phyloP scores from a whole-genome alignment of 345 rosid genomes.

The Citrus reticulata region DNA sequence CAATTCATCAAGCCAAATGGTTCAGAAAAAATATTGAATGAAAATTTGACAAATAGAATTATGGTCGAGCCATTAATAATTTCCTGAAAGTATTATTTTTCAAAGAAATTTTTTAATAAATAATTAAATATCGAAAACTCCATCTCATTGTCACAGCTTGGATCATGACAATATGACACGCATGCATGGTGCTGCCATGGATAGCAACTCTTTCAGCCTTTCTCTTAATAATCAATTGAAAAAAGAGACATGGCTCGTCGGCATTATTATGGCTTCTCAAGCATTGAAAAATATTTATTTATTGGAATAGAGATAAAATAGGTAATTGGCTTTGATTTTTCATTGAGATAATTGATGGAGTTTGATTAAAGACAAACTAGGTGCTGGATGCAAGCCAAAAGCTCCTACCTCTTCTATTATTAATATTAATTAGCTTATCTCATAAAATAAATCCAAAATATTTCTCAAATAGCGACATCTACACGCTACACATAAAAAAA shows the following conservation, averaged over 20 bases:
- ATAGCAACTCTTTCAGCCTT: not conserved
- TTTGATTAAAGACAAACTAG: conserved; percentile 5
- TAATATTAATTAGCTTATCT: not conserved
- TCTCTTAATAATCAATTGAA: conserved; percentile 1
- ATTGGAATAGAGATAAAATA: not conserved
- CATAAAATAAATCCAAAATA: conserved; percentile 17
- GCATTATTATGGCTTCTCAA: not conserved
- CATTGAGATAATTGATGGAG: not conserved
- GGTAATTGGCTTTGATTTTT: not conserved
- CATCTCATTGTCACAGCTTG: not conserved
- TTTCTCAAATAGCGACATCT: conserved; percentile 28
- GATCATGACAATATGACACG: not conserved
- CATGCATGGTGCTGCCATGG: not conserved
- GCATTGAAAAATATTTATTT: not conserved
- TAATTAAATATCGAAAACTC: not conserved
- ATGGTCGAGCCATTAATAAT: not conserved
- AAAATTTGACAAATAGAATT: not conserved
- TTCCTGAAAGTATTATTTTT: not conserved
- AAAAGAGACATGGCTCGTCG: not conserved
- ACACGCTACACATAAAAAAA: conserved; percentile 28
- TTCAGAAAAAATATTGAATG: not conserved
- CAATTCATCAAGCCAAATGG: not conserved
- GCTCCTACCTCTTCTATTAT: not conserved
- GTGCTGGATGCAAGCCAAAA: not conserved
- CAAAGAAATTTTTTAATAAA: not conserved